Evolutionary conservation across 176 grass and related monocot genomes (phyloP), one percentile per base, ranked within the genome.

Genomic region (Thinopyrum elongatum): DNA sequence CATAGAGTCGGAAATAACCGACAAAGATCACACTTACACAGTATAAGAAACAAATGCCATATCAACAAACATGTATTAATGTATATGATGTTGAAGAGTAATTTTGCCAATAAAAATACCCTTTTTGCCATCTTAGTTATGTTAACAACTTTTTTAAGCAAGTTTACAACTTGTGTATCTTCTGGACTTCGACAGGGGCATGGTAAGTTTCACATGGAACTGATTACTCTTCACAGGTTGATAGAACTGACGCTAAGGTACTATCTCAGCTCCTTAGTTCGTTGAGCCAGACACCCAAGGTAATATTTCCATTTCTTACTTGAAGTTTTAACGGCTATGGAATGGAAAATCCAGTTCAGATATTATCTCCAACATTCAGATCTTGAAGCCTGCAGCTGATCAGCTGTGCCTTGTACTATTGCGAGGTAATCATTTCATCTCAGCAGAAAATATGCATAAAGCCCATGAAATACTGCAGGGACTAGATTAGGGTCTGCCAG

Each of bases 361-460:
- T 84, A 33, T 47, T 63, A 19, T 65, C 30, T 68, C 65, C 59
- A 62, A 76, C 31, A 58, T 77, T 16, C 78, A 95, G 90, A 95
- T 98, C 46, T 88, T 90, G 63, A 94, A 94, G 87, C 81, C 84
- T 82, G 86, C 94, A 42, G 94, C 92, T 33, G 97, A 98, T 84
- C 89, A 98, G 84, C 94, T 98, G 47, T 96, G 90, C 69, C 90
- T 99, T 79, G 88, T 93, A 21, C 76, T 98, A 74, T 78, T 92
- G 84, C 92, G 91, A 90, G 94, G 85, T 47, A 81, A 84, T 47
- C 27, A 85, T 62, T 70, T 91, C 25, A 63, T 93, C 57, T 42
- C 66, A 6, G 57, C 55, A 1, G 79, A 94, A 42, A 90, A 86
- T 30, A 85, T 82, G 55, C 85, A 93, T 77, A 90, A 78, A 90